A percentile compares a stretch with the other conserved stretches of the same genome.
phyloP scores from a whole-genome alignment of 208 protist genomes.

The Leishmania braziliensis region DNA sequence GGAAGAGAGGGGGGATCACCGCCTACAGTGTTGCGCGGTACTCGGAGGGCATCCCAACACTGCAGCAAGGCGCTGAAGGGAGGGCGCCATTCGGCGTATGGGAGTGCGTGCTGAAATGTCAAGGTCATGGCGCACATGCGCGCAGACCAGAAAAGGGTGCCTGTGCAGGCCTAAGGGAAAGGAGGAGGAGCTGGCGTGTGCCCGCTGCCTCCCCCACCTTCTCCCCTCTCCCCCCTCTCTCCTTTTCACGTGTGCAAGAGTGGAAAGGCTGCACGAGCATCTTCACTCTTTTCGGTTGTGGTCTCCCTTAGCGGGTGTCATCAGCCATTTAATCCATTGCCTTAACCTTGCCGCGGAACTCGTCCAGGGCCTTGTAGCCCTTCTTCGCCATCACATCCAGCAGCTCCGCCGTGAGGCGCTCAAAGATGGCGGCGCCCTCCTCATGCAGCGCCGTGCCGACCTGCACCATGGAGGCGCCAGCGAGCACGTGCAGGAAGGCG shows the following conservation, averaged over 20 bases:
- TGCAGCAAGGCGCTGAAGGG: too few species aligned
- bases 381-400: constrained; percentile 80
- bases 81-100: too few species aligned
- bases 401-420: constrained; percentile 67
- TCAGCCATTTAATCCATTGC: constrained; percentile 51
- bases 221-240: background rate
- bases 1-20: too few species aligned
- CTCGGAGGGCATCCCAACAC: too few species aligned
- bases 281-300: background rate
- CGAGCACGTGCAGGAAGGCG: constrained; percentile 85
- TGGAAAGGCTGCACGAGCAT: background rate
- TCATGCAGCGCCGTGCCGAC: constrained; percentile 82
- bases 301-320: background rate
- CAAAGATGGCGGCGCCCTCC: constrained; percentile 80
- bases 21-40: too few species aligned
- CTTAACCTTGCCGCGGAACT: constrained; percentile 88
- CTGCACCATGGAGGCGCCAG: constrained; percentile 88
- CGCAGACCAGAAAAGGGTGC: too few species aligned
- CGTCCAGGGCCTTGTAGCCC: constrained; percentile 84
- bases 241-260: background rate
- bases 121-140: background rate
- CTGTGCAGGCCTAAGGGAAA: background rate
- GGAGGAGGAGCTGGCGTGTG: background rate
- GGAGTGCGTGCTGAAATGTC: too few species aligned
- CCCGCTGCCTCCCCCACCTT: background rate